Conservation (phyloP, 2,329 filamentous ascomycete genomes). For the Verticillium albo-atrum region DNA sequence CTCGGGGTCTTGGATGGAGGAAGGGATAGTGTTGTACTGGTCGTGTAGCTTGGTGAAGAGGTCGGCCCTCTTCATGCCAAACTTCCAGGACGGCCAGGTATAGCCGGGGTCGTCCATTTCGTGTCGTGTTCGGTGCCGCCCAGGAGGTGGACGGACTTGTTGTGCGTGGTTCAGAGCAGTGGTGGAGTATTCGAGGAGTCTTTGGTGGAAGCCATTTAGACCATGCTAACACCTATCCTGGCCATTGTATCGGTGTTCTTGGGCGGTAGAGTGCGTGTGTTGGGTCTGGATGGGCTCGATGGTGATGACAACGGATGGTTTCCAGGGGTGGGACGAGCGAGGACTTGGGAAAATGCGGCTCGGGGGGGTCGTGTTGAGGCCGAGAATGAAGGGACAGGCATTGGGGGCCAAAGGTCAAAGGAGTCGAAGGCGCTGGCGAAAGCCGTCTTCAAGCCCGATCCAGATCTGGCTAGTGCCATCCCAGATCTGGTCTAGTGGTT, state of each 20-base stretch:
- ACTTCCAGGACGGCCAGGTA: slow-evolving; percentile 59
- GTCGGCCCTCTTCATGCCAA: slow-evolving; percentile 56
- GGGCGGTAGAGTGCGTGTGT: slow-evolving; percentile 1
- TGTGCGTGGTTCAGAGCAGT: neutral
- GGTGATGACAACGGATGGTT: slow-evolving; percentile 11
- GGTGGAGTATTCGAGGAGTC: neutral
- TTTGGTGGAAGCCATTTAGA: slow-evolving; percentile 7
- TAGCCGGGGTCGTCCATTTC: slow-evolving; percentile 50
- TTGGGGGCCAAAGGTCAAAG: neutral
- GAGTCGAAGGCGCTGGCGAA: neutral
- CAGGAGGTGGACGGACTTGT: neutral
- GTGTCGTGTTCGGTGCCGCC: neutral
- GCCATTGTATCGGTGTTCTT: slow-evolving; percentile 11
- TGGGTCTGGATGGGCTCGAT: slow-evolving; percentile 10
- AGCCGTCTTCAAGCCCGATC: neutral
- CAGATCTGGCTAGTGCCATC: neutral
- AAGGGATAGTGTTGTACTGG: slow-evolving; percentile 55
- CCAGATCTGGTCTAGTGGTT: neutral
- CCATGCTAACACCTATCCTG: slow-evolving; percentile 6
- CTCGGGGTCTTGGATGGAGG: slow-evolving; percentile 53
- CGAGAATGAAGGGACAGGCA: neutral
- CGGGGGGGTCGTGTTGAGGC: slow-evolving; percentile 2
- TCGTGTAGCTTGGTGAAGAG: slow-evolving; percentile 54
- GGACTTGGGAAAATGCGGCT: slow-evolving; percentile 1
- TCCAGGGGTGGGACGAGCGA: neutral